Evolutionary conservation across 805 yeast genomes (phyloP), one percentile per base, ranked within the genome.

Genomic region (Candida verbasci): DNA sequence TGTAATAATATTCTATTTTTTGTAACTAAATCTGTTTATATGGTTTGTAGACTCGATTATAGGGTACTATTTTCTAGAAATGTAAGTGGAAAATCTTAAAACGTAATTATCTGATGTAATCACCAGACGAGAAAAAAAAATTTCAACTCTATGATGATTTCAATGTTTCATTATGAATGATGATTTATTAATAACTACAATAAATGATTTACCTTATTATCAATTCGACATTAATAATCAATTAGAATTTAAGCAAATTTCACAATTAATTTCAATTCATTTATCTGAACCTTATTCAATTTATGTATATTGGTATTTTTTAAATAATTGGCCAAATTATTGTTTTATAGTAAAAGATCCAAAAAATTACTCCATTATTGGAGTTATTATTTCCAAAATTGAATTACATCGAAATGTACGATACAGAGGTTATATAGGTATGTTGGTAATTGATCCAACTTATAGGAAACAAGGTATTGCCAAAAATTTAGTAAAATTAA

Each of bases 281-380:
- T 66, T 93, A 26, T 82, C 93, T 20, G 98, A 93, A 58, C 97
- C 98, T 0, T 93, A 93, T 55, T 89, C 97, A 3, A 74, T 86
- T 14, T 93, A 86, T 51, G 97, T 93, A 2, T 93, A 89, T 59
- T 74, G 95, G 53, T 93, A 82, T 62, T 93, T 93, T 54, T 64
- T 93, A 29, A 82, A 83, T 49, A 82, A 80, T 48, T 89, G 97
- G 96, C 96, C 97, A 1, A 80, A 83, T 31, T 70, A 88, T 40
- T 83, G 95, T 42, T 73, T 74, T 36, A 52, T 85, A 25, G 91
- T 83, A 8, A 72, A 71, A 40, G 70, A 66, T 32, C 46, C 44
- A 2, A 49, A 52, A 1, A 29, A 18, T 11, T 3, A 16, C 4
- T 11, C 21, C 6, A 70, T 82, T 2, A 67, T 89, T n/a, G 98